Conservation (phyloP, 2,329 filamentous ascomycete genomes). For the Proliferodiscus dingleyae region DNA sequence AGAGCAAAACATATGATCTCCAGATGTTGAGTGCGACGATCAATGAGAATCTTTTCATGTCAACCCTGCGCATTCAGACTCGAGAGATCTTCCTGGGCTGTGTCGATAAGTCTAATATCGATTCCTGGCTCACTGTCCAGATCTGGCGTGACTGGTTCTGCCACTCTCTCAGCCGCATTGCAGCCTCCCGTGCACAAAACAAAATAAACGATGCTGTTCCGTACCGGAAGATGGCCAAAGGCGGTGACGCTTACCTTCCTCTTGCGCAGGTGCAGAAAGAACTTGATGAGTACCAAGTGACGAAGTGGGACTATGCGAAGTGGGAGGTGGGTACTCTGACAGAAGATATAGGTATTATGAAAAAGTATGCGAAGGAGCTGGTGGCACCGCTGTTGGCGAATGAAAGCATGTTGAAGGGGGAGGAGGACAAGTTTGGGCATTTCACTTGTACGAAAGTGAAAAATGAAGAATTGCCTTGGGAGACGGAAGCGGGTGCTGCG, state of each 20-base stretch:
- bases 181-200: not conserved
- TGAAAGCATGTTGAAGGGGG: slow-evolving; percentile 18
- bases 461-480: slow-evolving; percentile 21
- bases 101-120: slow-evolving; percentile 20
- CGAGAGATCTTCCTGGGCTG: slow-evolving; percentile 3
- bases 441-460: slow-evolving; percentile 23
- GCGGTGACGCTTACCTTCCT: slow-evolving; percentile 22
- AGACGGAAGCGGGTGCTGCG: not conserved
- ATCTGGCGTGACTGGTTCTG: slow-evolving; percentile 26
- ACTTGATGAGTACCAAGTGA: not conserved
- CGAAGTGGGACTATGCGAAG: not conserved
- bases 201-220: slow-evolving; percentile 2
- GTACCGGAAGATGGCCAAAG: slow-evolving; percentile 20
- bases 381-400: slow-evolving; percentile 19
- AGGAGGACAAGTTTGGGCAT: slow-evolving; percentile 16
- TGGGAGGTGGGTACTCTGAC: slow-evolving; percentile 7
- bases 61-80: slow-evolving; percentile 5
- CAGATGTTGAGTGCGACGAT: slow-evolving; percentile 4
- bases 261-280: not conserved
- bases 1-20: slow-evolving; percentile 13
- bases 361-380: slow-evolving; percentile 14
- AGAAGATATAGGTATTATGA: slow-evolving; percentile 19
- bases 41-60: slow-evolving; percentile 14
- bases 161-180: not conserved
- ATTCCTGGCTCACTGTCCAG: slow-evolving; percentile 18